Percentiles rank a stretch among this genome's conserved stretches.
phyloP scores from a whole-genome alignment of 2,329 filamentous ascomycete species.

The Cladophialophora yegresii region DNA sequence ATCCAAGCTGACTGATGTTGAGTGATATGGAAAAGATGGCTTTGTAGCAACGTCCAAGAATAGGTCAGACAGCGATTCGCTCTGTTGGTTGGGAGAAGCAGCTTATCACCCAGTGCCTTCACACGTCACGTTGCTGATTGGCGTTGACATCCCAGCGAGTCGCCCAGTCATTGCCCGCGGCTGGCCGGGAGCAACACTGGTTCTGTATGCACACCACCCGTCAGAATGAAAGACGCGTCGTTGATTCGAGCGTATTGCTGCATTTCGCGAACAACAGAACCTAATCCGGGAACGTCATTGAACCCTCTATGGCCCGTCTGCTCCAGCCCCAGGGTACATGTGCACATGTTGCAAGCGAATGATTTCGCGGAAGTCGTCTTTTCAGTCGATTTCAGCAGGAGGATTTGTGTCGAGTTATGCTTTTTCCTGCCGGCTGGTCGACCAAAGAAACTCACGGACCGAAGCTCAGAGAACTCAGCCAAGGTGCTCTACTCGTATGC shows the following conservation, averaged over 20 bases:
- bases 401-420: conserved; percentile 14
- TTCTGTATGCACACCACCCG: conserved; percentile 19
- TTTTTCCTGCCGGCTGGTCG: not conserved
- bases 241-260: conserved; percentile 24
- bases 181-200: conserved; percentile 18
- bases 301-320: conserved; percentile 11
- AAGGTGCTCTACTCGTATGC: conserved; percentile 18
- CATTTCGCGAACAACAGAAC: conserved; percentile 22
- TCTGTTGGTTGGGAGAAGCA: conserved; percentile 15
- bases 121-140: conserved; percentile 33
- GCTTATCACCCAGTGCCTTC: conserved; percentile 29
- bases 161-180: conserved; percentile 31
- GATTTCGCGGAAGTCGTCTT: conserved; percentile 19
- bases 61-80: conserved; percentile 32
- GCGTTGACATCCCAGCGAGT: conserved; percentile 31
- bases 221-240: conserved; percentile 4
- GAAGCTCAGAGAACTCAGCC: conserved; percentile 1
- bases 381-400: conserved; percentile 5
- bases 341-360: conserved; percentile 27
- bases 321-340: conserved; percentile 17
- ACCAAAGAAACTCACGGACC: conserved; percentile 5
- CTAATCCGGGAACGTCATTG: conserved; percentile 21
- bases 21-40: conserved; percentile 16
- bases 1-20: conserved; percentile 7
- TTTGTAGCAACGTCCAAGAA: conserved; percentile 27